Percentiles rank a stretch among this genome's conserved stretches.
phyloP scores from a whole-genome alignment of 129 eudicot genomes.

The Ambrosia trifida region DNA sequence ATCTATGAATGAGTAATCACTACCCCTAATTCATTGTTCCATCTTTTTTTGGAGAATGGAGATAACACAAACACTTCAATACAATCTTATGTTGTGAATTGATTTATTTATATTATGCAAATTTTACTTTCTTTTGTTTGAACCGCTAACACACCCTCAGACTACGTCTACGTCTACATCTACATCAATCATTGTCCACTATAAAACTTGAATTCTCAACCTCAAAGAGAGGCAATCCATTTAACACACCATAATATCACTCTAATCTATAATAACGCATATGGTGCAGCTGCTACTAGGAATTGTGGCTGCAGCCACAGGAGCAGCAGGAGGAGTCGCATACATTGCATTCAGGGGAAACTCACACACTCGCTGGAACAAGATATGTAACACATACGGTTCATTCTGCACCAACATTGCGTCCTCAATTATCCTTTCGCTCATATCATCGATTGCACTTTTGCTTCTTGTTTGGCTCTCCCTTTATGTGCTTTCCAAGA shows the following conservation, averaged over 20 bases:
- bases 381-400: conserved; percentile 50
- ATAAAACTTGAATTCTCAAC: too few species aligned
- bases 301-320: conserved; percentile 71
- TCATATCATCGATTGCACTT: conserved; percentile 58
- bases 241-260: background rate
- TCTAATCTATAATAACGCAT: background rate
- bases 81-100: too few species aligned
- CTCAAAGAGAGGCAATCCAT: too few species aligned
- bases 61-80: too few species aligned
- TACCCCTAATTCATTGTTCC: background rate
- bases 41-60: background rate
- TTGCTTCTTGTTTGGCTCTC: conserved; percentile 55
- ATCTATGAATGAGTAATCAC: background rate
- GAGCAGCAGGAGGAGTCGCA: conserved; percentile 69
- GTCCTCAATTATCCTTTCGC: conserved; percentile 40
- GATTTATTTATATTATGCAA: background rate
- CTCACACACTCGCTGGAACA: conserved; percentile 52
- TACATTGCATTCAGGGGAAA: conserved; percentile 77
- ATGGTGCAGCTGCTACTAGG: conserved; percentile 70
- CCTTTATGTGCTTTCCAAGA: conserved; percentile 52
- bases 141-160: background rate
- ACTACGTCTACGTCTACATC: too few species aligned
- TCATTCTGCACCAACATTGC: conserved; percentile 57
- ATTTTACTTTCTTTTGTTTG: background rate
- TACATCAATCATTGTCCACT: too few species aligned